Conservation (phyloP, 2,329 filamentous ascomycete species). For the Massarina eburnea region DNA sequence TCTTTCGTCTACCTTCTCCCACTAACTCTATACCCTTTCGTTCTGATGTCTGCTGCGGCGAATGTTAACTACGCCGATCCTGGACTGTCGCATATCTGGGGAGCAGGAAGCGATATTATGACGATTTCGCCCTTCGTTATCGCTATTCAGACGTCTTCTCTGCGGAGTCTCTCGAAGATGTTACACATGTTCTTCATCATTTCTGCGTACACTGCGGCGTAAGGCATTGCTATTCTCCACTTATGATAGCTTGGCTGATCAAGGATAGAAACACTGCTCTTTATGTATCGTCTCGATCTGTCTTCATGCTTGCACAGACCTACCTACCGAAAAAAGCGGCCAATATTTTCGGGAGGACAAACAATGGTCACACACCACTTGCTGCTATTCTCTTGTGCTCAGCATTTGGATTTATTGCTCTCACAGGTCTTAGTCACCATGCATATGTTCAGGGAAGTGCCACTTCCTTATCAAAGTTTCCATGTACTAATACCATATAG, state of each 20-base stretch:
- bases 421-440: conserved; percentile 24
- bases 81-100: conserved; percentile 22
- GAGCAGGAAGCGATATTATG: conserved; percentile 5
- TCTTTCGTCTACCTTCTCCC: conserved; percentile 36
- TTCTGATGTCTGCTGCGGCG: conserved; percentile 27
- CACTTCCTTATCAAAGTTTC: background rate
- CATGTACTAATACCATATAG: conserved; percentile 6
- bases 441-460: conserved; percentile 23
- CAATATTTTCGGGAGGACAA: conserved; percentile 28
- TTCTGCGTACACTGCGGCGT: conserved; percentile 36
- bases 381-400: conserved; percentile 32
- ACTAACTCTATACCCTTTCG: conserved; percentile 27
- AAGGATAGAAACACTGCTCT: conserved; percentile 30
- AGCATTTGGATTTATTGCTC: conserved; percentile 27
- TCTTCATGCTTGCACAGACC: conserved; percentile 31
- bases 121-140: conserved; percentile 29
- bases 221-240: conserved; percentile 3
- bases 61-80: conserved; percentile 35
- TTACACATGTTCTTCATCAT: conserved; percentile 34
- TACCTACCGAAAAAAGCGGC: conserved; percentile 20
- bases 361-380: conserved; percentile 33
- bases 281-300: conserved; percentile 30
- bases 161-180: conserved; percentile 22
- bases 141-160: conserved; percentile 23
- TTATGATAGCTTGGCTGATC: background rate